Conservation (phyloP, 495 filamentous ascomycete species). For the Hypoxylon fragiforme region DNA sequence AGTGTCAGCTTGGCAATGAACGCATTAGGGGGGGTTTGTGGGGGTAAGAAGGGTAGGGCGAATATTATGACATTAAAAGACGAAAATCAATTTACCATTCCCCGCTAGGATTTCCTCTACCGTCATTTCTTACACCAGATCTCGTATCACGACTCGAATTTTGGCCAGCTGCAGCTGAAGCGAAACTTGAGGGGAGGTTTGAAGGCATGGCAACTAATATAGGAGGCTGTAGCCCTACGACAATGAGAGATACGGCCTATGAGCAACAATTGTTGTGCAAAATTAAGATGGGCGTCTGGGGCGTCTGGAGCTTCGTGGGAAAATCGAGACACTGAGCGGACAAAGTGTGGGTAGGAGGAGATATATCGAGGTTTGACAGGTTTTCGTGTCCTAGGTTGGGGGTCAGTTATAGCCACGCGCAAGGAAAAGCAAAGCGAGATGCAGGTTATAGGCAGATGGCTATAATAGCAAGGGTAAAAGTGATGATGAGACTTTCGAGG, state of each 20-base stretch:
- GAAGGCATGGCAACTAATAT: constrained; percentile 61
- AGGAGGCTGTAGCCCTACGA: constrained; percentile 15
- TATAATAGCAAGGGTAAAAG: too few species aligned
- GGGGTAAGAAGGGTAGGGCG: too few species aligned
- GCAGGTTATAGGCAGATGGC: constrained; percentile 2
- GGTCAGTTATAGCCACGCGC: not conserved
- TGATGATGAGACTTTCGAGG: not conserved
- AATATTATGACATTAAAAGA: too few species aligned
- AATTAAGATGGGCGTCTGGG: too few species aligned
- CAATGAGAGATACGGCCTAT: constrained; percentile 11
- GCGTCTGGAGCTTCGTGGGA: too few species aligned
- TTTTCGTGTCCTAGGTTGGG: too few species aligned
- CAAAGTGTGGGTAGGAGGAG: too few species aligned
- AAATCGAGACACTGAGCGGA: too few species aligned
- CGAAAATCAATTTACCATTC: constrained; percentile 38
- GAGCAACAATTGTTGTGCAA: not conserved
- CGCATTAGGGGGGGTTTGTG: too few species aligned
- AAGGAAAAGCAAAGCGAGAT: constrained; percentile 6
- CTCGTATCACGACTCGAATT: constrained; percentile 57
- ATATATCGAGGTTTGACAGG: too few species aligned
- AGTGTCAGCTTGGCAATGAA: constrained; percentile 33
- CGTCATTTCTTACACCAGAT: constrained; percentile 58
- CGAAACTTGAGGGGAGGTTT: constrained; percentile 80
- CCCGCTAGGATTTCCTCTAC: constrained; percentile 44
- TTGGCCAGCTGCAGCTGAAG: constrained; percentile 78